Conservation (phyloP, 2,329 filamentous ascomycete genomes). For the Curvularia hawaiiensis region DNA sequence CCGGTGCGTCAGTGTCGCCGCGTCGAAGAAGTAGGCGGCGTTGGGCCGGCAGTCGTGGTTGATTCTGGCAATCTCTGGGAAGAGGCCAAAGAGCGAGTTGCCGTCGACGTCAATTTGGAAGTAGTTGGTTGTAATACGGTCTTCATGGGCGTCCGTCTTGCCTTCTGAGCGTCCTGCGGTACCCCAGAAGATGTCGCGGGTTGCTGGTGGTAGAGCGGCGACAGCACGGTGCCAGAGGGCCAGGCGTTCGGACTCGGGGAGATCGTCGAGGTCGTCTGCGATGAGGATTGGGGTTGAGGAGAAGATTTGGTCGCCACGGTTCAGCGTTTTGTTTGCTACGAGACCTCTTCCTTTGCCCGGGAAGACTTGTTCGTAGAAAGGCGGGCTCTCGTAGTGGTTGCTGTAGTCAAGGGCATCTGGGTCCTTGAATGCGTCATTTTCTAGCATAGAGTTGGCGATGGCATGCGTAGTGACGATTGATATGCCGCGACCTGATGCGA, state of each 20-base stretch:
- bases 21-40: slow-evolving; percentile 50
- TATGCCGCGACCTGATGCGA: slow-evolving; percentile 41
- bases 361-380: slow-evolving; percentile 37
- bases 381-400: slow-evolving; percentile 35
- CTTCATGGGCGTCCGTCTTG: slow-evolving; percentile 39
- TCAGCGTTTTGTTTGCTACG: slow-evolving; percentile 42
- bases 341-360: slow-evolving; percentile 42
- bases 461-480: slow-evolving; percentile 36
- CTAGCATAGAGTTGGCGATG: slow-evolving; percentile 34
- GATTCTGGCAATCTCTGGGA: slow-evolving; percentile 45
- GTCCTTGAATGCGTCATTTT: slow-evolving; percentile 37
- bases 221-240: slow-evolving; percentile 36
- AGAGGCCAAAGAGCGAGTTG: slow-evolving; percentile 30
- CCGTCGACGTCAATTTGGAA: slow-evolving; percentile 39
- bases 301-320: slow-evolving; percentile 43
- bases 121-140: slow-evolving; percentile 45
- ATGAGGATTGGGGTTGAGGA: slow-evolving; percentile 41
- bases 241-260: slow-evolving; percentile 32
- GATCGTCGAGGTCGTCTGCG: slow-evolving; percentile 33
- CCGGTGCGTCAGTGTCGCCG: slow-evolving; percentile 46
- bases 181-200: slow-evolving; percentile 34
- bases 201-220: slow-evolving; percentile 26
- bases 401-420: slow-evolving; percentile 23
- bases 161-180: slow-evolving; percentile 35
- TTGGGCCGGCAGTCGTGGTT: slow-evolving; percentile 48